Conservation (phyloP, 768 basidiomycete species). For the Lenzites betulinus region DNA sequence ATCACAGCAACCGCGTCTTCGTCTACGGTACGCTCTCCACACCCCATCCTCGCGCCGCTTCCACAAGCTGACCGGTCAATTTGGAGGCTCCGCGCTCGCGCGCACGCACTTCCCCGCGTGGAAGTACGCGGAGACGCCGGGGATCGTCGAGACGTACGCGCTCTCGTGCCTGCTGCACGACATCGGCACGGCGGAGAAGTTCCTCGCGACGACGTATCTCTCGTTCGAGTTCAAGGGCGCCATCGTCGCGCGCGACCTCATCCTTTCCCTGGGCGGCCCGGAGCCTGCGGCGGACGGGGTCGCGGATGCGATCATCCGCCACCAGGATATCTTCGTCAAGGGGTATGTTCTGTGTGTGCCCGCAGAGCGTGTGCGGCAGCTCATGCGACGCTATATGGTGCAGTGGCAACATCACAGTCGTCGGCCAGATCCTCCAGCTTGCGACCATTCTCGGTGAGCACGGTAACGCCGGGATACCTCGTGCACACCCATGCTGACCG, state of each 20-base stretch:
- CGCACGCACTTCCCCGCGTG: slow-evolving; percentile 49
- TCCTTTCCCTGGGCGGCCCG: slow-evolving; percentile 42
- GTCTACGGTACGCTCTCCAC: slow-evolving; percentile 43
- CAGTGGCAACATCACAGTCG: slow-evolving; percentile 52
- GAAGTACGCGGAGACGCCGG: slow-evolving; percentile 39
- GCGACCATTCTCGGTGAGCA: slow-evolving; percentile 47
- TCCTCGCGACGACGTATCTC: slow-evolving; percentile 53
- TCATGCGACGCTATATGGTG: not conserved
- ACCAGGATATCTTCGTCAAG: slow-evolving; percentile 49
- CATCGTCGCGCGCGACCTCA: slow-evolving; percentile 51
- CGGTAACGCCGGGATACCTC: not conserved
- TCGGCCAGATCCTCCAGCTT: slow-evolving; percentile 52
- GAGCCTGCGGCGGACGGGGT: slow-evolving; percentile 55
- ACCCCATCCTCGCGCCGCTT: not conserved
- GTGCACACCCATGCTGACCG: not conserved
- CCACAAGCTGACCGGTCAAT: not conserved
- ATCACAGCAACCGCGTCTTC: slow-evolving; percentile 52
- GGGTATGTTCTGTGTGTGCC: slow-evolving; percentile 33
- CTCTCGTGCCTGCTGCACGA: slow-evolving; percentile 55
- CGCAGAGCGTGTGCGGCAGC: not conserved
- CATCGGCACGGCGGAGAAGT: slow-evolving; percentile 51
- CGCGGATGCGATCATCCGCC: slow-evolving; percentile 52
- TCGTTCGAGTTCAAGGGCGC: slow-evolving; percentile 60
- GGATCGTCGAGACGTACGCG: slow-evolving; percentile 45
- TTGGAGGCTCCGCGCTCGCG: slow-evolving; percentile 48